A percentile compares a stretch with the other conserved stretches of the same genome.
Evolutionary conservation across 768 basidiomycete species (phyloP).

Genomic region (Serpula lacrymans): DNA sequence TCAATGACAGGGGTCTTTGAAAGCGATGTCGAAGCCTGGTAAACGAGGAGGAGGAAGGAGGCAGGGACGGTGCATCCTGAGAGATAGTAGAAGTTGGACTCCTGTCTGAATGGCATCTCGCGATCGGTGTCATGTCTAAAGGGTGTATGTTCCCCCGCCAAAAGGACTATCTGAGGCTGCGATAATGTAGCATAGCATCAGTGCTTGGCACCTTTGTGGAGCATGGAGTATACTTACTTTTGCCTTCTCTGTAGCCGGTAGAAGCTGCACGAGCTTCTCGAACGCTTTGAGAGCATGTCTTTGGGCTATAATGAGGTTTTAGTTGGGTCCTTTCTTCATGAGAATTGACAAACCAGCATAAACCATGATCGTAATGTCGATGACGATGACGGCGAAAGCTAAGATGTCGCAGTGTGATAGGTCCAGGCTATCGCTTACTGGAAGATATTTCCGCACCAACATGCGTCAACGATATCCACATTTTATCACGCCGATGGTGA

Average conservation of each 20-base stretch:
- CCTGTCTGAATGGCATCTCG: conserved; percentile 68
- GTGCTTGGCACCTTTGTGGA: background rate
- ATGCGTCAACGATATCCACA: too few species aligned
- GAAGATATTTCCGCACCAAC: too few species aligned
- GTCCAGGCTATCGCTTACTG: too few species aligned
- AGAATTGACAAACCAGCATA: too few species aligned
- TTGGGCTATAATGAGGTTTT: conserved; percentile 43
- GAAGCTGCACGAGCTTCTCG: conserved; percentile 42
- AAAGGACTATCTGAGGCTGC: conserved; percentile 67
- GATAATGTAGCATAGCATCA: background rate
- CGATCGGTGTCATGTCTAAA: conserved; percentile 85
- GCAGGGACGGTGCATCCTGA: conserved; percentile 75
- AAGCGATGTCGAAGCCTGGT: conserved; percentile 47
- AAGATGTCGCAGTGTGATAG: too few species aligned
- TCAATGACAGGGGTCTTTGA: conserved; percentile 43
- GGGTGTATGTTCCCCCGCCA: conserved; percentile 60
- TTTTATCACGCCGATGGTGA: conserved; percentile 62
- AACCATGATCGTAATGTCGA: too few species aligned
- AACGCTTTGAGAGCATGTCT: conserved; percentile 55
- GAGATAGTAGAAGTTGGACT: conserved; percentile 88
- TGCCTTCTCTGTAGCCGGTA: conserved; percentile 46
- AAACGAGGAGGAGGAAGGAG: conserved; percentile 62
- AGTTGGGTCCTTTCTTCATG: too few species aligned
- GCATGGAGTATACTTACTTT: conserved; percentile 40
- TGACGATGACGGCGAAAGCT: too few species aligned